Conservation (phyloP, 2,329 filamentous ascomycete genomes). For the Zymoseptoria passerinii region DNA sequence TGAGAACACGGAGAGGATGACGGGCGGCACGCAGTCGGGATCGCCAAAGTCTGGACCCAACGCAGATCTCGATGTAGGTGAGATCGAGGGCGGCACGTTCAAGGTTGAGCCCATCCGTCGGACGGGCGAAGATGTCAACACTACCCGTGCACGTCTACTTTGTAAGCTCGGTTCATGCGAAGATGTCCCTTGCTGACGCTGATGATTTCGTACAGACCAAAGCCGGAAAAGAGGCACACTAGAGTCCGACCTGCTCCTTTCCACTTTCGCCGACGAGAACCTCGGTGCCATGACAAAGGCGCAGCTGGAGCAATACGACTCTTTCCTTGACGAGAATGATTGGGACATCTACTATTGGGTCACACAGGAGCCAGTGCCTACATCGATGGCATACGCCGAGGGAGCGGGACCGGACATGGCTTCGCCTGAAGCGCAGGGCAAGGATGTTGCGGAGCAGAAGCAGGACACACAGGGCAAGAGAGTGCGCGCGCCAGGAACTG, state of each 20-base stretch:
- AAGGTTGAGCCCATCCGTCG: slow-evolving; percentile 83
- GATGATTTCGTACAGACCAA: slow-evolving; percentile 58
- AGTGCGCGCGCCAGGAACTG: slow-evolving; percentile 47
- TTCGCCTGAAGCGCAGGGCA: slow-evolving; percentile 38
- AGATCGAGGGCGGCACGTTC: slow-evolving; percentile 80
- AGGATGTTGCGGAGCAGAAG: slow-evolving; percentile 21
- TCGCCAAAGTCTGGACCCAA: slow-evolving; percentile 41
- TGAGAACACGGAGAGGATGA: slow-evolving; percentile 58
- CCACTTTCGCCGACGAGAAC: slow-evolving; percentile 80
- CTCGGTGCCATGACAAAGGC: slow-evolving; percentile 62
- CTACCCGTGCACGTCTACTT: slow-evolving; percentile 79
- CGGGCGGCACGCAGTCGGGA: slow-evolving; percentile 51
- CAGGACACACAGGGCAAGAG: slow-evolving; percentile 28
- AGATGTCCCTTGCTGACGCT: slow-evolving; percentile 21
- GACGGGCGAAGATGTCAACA: slow-evolving; percentile 71
- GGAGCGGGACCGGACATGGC: slow-evolving; percentile 40
- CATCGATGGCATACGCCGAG: slow-evolving; percentile 50
- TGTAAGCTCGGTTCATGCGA: slow-evolving; percentile 38
- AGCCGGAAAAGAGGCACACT: slow-evolving; percentile 92
- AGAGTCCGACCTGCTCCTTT: slow-evolving; percentile 90
- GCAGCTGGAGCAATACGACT: slow-evolving; percentile 78
- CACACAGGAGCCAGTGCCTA: slow-evolving; percentile 66
- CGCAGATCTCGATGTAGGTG: slow-evolving; percentile 69
- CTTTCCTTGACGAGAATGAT: slow-evolving; percentile 96
- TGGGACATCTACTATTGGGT: slow-evolving; percentile 99